A percentile compares a stretch with the other conserved stretches of the same genome.
phyloP scores from a whole-genome alignment of 73 alveolate species.

The Diophrys appendiculata region DNA sequence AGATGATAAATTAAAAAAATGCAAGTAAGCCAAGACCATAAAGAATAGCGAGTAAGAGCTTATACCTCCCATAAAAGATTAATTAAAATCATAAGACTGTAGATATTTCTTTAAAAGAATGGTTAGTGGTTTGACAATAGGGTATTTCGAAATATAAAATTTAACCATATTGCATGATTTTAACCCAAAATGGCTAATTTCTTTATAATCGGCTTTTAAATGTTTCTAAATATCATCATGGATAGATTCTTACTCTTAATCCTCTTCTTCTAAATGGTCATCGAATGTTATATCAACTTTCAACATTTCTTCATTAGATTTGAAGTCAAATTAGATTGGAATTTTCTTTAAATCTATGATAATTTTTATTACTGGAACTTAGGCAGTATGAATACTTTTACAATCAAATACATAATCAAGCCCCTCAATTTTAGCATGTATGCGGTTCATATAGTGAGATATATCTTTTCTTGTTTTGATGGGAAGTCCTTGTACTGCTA shows the following conservation, averaged over 20 bases:
- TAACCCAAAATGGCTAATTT: conserved; percentile 46
- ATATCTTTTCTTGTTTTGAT: conserved; percentile 23
- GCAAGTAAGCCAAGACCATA: conserved; percentile 52
- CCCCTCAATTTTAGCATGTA: conserved; percentile 9
- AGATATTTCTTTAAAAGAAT: conserved; percentile 40
- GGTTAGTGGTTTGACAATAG: conserved; percentile 36
- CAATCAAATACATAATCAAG: not conserved
- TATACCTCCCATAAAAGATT: conserved; percentile 59
- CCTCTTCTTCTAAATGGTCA: conserved; percentile 18
- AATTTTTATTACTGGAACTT: conserved; percentile 59
- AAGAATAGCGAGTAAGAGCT: conserved; percentile 54
- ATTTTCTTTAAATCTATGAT: conserved; percentile 9
- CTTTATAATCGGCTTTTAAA: not conserved
- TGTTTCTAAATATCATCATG: conserved; percentile 39
- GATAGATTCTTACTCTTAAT: conserved; percentile 2
- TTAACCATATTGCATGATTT: conserved; percentile 38
- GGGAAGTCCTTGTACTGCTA: conserved; percentile 60
- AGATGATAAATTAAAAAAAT: conserved; percentile 21
- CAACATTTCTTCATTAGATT: not conserved
- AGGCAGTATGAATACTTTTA: conserved; percentile 28
- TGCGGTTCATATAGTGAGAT: conserved; percentile 47
- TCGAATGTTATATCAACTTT: conserved; percentile 60
- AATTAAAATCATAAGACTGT: conserved; percentile 30
- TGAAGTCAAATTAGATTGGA: not conserved
- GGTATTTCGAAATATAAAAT: conserved; percentile 32